Evolutionary conservation across 352 stramenopile genomes (phyloP), one percentile per base, ranked within the genome.

Genomic region (Globisporangium middletonii): DNA sequence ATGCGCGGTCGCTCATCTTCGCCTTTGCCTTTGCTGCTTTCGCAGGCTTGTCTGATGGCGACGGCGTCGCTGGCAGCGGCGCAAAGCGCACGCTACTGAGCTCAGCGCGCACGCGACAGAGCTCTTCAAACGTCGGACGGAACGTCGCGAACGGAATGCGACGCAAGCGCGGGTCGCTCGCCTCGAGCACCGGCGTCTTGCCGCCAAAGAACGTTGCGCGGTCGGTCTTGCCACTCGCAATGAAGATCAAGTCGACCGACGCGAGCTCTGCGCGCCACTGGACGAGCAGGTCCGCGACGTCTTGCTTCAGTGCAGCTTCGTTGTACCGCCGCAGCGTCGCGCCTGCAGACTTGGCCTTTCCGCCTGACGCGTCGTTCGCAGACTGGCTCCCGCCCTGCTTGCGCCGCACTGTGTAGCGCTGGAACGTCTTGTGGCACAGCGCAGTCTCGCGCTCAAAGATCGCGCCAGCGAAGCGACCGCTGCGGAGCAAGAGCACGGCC

Each of bases 331-430:
- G 80, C 50, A 98, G 69, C 60, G 96, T 96, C 9, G 92, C 86
- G 45, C 94, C 94, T 2, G 96, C 86, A 0, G 87, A 97, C 63
- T 98, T 98, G 42, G 92, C 88, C 55, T 96, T 96, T 30, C 77
- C 65, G 12, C 84, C 84, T 11, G 74, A 64, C 0, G 66, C 71
- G 57, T 98, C 94, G 48, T 94, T 85, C 5, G 79, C 72, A 0
- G 89, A 96, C 73, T 98, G 94, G 13, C 81, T 88, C 6, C 94
- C 95, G 26, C 94, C 94, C 65, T 98, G 94, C 54, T 97, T 97
- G 53, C 93, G 85, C 38, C 94, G 83, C 6, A 94, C 88, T 8
- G 94, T 98, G 73, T 98, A 98, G 18, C 90, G 75, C 57, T 94
- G 82, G 48, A 93, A 97, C 44, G 92, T 94, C 67, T 94, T 96